phyloP scores from a whole-genome alignment of 257 asterid genomes.

The Prunella vulgaris region DNA sequence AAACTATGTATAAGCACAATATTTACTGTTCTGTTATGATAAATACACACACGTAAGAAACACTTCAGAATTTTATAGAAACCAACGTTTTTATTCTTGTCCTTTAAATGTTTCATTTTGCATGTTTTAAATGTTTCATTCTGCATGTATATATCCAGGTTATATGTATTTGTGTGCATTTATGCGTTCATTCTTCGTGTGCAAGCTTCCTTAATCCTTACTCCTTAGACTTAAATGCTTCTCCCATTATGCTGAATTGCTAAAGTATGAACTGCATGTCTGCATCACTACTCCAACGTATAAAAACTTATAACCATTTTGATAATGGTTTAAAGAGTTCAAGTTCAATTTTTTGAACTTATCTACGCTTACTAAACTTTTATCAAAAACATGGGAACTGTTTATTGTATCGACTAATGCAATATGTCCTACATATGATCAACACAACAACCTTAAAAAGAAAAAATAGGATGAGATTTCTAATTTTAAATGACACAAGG shows the following conservation, averaged over 20 bases:
- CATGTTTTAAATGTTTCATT: background rate
- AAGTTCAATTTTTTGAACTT: background rate
- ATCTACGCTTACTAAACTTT: background rate
- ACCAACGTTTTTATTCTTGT: background rate
- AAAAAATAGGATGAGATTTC: background rate
- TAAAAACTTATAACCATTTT: too few species aligned
- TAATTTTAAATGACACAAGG: slow-evolving; percentile 2
- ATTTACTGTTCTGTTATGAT: background rate
- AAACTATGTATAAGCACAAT: background rate
- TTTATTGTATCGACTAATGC: background rate
- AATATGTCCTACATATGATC: background rate
- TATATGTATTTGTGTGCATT: background rate
- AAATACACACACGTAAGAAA: background rate
- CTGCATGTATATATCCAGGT: background rate
- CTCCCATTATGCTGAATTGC: background rate
- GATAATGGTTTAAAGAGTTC: background rate
- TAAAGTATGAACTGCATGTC: too few species aligned
- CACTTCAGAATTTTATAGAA: background rate
- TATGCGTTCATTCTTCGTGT: background rate
- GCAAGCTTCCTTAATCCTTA: too few species aligned
- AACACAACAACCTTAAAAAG: background rate
- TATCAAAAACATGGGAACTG: background rate
- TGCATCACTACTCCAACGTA: too few species aligned
- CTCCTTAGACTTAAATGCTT: background rate
- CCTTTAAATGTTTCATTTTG: background rate